Evolutionary conservation across 225 moss, liverwort and hornwort genomes (phyloP).

Genomic region (Pseudoscleropodium purum): DNA sequence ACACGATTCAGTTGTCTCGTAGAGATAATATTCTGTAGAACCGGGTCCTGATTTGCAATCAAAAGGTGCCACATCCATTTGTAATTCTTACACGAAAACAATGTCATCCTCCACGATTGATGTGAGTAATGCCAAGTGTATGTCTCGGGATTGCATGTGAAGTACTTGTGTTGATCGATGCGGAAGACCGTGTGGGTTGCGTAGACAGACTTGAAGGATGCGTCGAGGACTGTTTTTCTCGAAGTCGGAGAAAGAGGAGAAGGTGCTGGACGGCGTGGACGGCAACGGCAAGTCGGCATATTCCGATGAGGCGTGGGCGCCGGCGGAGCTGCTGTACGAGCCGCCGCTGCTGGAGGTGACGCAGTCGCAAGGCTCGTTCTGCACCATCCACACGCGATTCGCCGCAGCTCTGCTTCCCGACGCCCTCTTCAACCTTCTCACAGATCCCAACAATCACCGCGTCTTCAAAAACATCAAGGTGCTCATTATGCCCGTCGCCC

Average conservation of each 20-base stretch:
- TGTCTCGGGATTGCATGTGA: neutral
- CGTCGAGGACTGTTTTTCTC: neutral
- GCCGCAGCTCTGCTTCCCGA: slow-evolving; percentile 62
- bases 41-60: neutral
- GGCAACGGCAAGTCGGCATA: slow-evolving; percentile 30
- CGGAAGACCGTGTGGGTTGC: neutral
- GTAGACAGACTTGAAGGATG: slow-evolving; percentile 4
- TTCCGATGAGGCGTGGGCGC: slow-evolving; percentile 70
- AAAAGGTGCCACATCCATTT: neutral
- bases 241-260: slow-evolving; percentile 25
- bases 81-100: neutral
- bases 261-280: slow-evolving; percentile 60
- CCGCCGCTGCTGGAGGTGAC: slow-evolving; percentile 65
- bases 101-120: neutral
- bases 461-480: slow-evolving; percentile 92
- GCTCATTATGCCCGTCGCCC: neutral
- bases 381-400: slow-evolving; percentile 63
- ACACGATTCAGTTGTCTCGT: too few relatives aligned
- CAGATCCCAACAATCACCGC: slow-evolving; percentile 78
- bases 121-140: neutral
- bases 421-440: slow-evolving; percentile 60
- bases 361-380: slow-evolving; percentile 61
- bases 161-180: neutral
- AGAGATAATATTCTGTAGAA: neutral
- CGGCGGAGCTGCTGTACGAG: slow-evolving; percentile 44